Percentiles rank a stretch among this genome's conserved stretches.
phyloP scores from a whole-genome alignment of 148 eudicot species.

The Chenopodium formosanum region DNA sequence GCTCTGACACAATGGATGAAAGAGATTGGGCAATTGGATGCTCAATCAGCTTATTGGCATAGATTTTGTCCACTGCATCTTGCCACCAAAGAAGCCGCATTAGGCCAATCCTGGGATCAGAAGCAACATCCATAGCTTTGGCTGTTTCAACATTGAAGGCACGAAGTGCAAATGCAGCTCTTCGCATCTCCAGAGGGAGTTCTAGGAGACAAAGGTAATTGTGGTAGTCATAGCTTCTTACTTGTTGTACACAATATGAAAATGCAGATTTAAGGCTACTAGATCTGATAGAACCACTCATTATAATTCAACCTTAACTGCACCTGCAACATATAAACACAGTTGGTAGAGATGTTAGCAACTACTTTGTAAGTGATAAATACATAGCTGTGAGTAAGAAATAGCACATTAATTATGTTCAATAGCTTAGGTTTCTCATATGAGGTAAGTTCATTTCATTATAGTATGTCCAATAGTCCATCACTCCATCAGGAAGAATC shows the following conservation, averaged over 20 bases:
- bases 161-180: slow-evolving; percentile 89
- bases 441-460: neutral
- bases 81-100: slow-evolving; percentile 98
- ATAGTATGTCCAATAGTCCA: neutral
- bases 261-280: slow-evolving; percentile 62
- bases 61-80: slow-evolving; percentile 80
- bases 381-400: neutral
- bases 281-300: slow-evolving; percentile 61
- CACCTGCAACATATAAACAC: slow-evolving; percentile 23
- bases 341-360: neutral
- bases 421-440: neutral
- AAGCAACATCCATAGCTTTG: slow-evolving; percentile 93
- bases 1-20: slow-evolving; percentile 57
- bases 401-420: neutral
- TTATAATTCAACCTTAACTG: slow-evolving; percentile 18
- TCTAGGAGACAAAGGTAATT: slow-evolving; percentile 94
- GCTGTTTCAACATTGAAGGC: slow-evolving; percentile 95
- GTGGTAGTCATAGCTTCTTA: slow-evolving; percentile 87
- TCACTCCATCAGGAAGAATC: neutral
- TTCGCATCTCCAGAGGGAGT: slow-evolving; percentile 80
- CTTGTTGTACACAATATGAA: slow-evolving; percentile 91
- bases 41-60: slow-evolving; percentile 64
- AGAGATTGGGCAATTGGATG: slow-evolving; percentile 88
- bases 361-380: neutral
- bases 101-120: slow-evolving; percentile 89